Evolutionary conservation across 2,329 filamentous ascomycete genomes (phyloP), one percentile per base, ranked within the genome.

Genomic region (Nannizzia gypsea): DNA sequence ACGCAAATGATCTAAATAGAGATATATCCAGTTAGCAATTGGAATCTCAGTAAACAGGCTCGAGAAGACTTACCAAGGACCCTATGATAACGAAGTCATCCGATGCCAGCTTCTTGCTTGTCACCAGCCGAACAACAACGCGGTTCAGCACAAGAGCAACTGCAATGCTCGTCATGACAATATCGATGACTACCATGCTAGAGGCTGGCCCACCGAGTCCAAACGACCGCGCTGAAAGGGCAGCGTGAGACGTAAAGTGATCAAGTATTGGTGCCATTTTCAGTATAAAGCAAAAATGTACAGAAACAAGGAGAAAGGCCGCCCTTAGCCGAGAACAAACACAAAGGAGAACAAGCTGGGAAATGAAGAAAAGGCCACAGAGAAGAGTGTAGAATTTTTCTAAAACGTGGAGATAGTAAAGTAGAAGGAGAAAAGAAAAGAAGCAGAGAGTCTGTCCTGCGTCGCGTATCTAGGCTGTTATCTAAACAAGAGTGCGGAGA

Each of bases 11-110:
- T n/a, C 69, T 48, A 40, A 8, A 26, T 31, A 28, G 36, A 61
- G 22, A 61, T 8, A 61, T 59, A 20, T 8, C 24, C 17, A 42
- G 31, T 54, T 9, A 36, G 20, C 28, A 52, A 50, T 17, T 6
- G 20, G 44, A 20, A 5, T 38, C 9, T 28, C n/a, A 31, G 17
- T 11, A 22, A 5, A 26, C 22, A 13, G 11, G 42, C 15, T 24
- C 26, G 9, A 15, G 38, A 15, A 11, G 22, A 59, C 64, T 63
- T 59, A 71, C 69, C 63, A 69, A 50, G 13, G 69, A 64, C 1
- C 64, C 34, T n/a, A 69, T 58, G 48, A 70, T 71, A 22, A 62
- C 61, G 52, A 64, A 62, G 58, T 71, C 69, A 59, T 71, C 69
- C n/a, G 55, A 56, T 22, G 66, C 69, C 11, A 68, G 59, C 20